Evolutionary conservation across 306 rosid genomes (phyloP).

Genomic region (Hylodesmum podocarpum): DNA sequence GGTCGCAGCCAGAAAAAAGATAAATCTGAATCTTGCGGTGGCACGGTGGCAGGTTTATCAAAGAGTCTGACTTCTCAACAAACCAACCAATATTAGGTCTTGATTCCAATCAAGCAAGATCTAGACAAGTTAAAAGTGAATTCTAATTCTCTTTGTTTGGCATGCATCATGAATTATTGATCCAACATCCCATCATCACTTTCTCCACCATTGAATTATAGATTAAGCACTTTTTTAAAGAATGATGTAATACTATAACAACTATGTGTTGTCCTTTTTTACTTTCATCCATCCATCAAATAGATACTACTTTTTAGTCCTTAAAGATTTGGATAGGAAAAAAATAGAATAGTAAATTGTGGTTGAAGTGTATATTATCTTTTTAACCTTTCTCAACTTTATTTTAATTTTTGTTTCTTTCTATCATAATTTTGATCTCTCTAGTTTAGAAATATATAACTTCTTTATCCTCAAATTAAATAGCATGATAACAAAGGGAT

Average conservation of each 20-base stretch:
- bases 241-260: not conserved
- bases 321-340: not conserved
- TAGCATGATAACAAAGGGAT: too few species aligned
- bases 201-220: not conserved
- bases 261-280: not conserved
- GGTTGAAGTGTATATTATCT: too few species aligned
- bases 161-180: not conserved
- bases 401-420: too few species aligned
- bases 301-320: not conserved
- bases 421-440: too few species aligned
- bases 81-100: not conserved
- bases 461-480: too few species aligned
- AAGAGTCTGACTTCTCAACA: not conserved
- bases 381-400: too few species aligned
- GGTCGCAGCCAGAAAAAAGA: not conserved
- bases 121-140: not conserved
- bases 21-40: not conserved
- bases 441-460: too few species aligned
- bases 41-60: not conserved
- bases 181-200: not conserved
- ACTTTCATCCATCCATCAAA: not conserved
- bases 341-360: too few species aligned
- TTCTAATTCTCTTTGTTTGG: not conserved
- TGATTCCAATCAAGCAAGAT: not conserved
- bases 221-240: not conserved